Evolutionary conservation across 768 basidiomycete species (phyloP).

Genomic region (Mycena crocata): DNA sequence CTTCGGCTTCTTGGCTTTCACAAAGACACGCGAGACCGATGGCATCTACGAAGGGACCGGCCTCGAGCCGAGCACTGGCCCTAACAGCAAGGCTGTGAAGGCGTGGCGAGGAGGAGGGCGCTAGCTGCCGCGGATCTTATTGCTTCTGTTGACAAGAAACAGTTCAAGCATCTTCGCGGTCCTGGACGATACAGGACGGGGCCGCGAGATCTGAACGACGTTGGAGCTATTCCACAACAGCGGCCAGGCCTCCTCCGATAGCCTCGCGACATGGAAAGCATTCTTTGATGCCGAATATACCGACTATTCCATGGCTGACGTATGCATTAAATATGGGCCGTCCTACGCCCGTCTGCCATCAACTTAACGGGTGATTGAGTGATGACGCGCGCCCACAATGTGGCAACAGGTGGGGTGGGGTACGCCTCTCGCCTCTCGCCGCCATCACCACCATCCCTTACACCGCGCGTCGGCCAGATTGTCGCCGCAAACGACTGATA

Average conservation of each 20-base stretch:
- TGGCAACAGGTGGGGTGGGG: too few species aligned
- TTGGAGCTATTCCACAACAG: conserved; percentile 4
- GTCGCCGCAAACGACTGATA: too few species aligned
- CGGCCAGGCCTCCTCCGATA: not conserved
- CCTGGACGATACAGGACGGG: not conserved
- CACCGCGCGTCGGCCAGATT: too few species aligned
- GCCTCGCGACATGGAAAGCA: not conserved
- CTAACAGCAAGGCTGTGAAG: not conserved
- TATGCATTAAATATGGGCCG: too few species aligned
- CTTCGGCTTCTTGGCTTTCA: not conserved
- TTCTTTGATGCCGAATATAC: not conserved
- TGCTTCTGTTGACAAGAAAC: not conserved
- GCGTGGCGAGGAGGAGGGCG: not conserved
- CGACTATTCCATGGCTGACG: conserved; percentile 1
- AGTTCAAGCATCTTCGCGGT: not conserved
- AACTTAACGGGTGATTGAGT: too few species aligned
- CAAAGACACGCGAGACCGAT: not conserved
- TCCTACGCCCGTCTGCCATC: too few species aligned
- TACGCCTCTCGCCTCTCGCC: too few species aligned
- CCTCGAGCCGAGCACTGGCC: not conserved
- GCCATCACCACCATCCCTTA: too few species aligned
- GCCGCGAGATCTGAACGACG: not conserved
- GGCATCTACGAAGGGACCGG: not conserved
- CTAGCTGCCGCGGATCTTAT: not conserved
- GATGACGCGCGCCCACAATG: too few species aligned